Evolutionary conservation across 352 stramenopile species (phyloP).

Genomic region (Phytophthora podocarpi): DNA sequence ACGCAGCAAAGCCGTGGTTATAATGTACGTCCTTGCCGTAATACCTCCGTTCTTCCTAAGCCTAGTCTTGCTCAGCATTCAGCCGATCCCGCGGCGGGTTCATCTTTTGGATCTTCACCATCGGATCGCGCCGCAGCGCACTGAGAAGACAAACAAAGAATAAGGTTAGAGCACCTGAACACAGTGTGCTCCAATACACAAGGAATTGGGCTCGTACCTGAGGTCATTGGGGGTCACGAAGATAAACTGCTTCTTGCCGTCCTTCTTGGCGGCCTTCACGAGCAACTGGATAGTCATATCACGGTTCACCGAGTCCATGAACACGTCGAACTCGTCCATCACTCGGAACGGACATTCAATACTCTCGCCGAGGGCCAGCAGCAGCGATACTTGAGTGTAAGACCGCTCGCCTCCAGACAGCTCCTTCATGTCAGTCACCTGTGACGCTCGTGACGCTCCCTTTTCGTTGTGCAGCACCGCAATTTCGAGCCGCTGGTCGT

Average conservation of each 20-base stretch:
- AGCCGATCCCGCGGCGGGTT: constrained; percentile 80
- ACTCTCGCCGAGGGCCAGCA: constrained; percentile 93
- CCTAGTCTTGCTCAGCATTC: constrained; percentile 50
- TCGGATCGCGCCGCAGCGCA: constrained; percentile 67
- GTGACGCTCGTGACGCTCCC: constrained; percentile 65
- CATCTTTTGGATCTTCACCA: constrained; percentile 91
- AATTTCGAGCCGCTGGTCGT: constrained; percentile 78
- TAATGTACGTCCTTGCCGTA: constrained; percentile 19
- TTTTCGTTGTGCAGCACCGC: constrained; percentile 83
- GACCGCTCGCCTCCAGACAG: constrained; percentile 97
- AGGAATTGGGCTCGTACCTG: constrained; percentile 49
- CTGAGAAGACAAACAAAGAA: constrained; percentile 33
- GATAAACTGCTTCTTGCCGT: constrained; percentile 86
- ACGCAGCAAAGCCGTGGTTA: constrained; percentile 19
- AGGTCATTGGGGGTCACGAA: constrained; percentile 90
- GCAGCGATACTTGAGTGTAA: constrained; percentile 96
- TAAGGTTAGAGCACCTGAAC: not conserved
- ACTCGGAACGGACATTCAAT: constrained; percentile 95
- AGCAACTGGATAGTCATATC: constrained; percentile 96
- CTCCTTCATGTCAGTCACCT: constrained; percentile 96
- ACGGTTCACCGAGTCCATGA: constrained; percentile 97
- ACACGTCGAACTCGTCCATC: constrained; percentile 99
- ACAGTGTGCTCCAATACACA: constrained; percentile 1
- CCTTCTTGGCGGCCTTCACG: constrained; percentile 85
- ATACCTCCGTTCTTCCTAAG: constrained; percentile 1